Percentiles rank a stretch among this genome's conserved stretches.
phyloP scores from a whole-genome alignment of 1,284 basidiomycete species.

The Boletus smithii region DNA sequence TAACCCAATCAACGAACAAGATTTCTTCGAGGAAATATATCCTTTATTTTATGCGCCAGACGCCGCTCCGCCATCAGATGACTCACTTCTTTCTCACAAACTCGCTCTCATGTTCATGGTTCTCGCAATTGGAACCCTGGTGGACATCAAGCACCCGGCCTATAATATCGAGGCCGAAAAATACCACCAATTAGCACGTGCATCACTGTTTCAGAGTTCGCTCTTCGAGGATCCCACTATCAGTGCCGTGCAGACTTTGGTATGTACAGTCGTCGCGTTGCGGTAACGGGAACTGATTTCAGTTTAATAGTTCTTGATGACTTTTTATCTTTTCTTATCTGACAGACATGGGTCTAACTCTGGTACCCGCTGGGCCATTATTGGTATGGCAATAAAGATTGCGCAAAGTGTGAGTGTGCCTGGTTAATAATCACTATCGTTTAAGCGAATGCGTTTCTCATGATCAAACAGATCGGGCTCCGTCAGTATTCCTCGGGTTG shows the following conservation, averaged over 20 bases:
- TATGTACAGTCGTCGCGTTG: constrained; percentile 35
- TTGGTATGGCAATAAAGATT: constrained; percentile 74
- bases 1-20: constrained; percentile 62
- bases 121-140: constrained; percentile 68
- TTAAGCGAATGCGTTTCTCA: constrained; percentile 9
- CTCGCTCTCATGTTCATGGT: constrained; percentile 74
- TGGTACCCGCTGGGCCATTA: constrained; percentile 73
- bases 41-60: constrained; percentile 57
- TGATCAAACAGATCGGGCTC: constrained; percentile 57
- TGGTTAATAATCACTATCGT: constrained; percentile 9
- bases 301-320: constrained; percentile 62
- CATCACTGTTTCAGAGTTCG: constrained; percentile 66
- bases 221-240: constrained; percentile 74
- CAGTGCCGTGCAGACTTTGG: constrained; percentile 67
- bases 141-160: constrained; percentile 59
- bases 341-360: constrained; percentile 70
- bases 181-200: constrained; percentile 70
- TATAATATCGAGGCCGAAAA: constrained; percentile 77
- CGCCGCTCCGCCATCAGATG: constrained; percentile 46
- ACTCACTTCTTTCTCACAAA: constrained; percentile 59
- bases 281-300: constrained; percentile 11
- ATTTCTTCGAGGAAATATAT: constrained; percentile 65
- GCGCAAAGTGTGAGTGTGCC: constrained; percentile 65
- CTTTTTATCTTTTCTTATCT: constrained; percentile 70
- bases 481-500: constrained; percentile 46